phyloP scores from a whole-genome alignment of 805 yeast species.

The Candida maesae region DNA sequence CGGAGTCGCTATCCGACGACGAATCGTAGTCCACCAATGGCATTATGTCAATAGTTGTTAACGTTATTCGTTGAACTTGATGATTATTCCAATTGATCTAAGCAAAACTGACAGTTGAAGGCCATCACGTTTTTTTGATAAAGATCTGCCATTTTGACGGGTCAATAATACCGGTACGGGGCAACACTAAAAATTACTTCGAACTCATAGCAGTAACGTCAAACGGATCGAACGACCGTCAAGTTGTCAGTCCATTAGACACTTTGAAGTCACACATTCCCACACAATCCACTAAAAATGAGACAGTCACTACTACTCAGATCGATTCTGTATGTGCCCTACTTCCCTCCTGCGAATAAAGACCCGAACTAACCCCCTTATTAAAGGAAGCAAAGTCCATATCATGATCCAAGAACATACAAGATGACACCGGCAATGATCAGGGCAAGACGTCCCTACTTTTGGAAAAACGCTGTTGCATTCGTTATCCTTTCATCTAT shows the following conservation, averaged over 20 bases:
- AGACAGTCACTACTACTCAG: slow-evolving; percentile 5
- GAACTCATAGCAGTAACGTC: too few relatives aligned
- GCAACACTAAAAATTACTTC: too few relatives aligned
- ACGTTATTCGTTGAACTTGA: too few relatives aligned
- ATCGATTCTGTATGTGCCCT: not conserved
- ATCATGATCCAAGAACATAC: slow-evolving; percentile 65
- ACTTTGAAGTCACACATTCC: too few relatives aligned
- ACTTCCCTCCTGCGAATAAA: not conserved
- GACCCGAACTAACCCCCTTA: not conserved
- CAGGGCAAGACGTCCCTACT: slow-evolving; percentile 85
- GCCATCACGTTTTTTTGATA: too few relatives aligned
- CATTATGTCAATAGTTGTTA: slow-evolving; percentile 3
- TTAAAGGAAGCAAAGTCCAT: slow-evolving; percentile 35
- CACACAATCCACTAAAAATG: slow-evolving; percentile 4
- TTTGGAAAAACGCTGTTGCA: slow-evolving; percentile 67
- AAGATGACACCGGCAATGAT: slow-evolving; percentile 93
- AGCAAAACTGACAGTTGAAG: too few relatives aligned
- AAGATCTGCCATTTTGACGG: too few relatives aligned
- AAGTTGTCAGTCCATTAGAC: too few relatives aligned
- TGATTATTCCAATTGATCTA: too few relatives aligned
- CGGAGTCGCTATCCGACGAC: slow-evolving; percentile 15
- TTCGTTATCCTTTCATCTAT: slow-evolving; percentile 58
- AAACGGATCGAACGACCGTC: too few relatives aligned
- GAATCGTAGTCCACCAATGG: slow-evolving; percentile 18
- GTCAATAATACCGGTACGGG: slow-evolving; percentile 7